phyloP scores from a whole-genome alignment of 2,329 filamentous ascomycete species.

The Xylariomycetidae sp. region DNA sequence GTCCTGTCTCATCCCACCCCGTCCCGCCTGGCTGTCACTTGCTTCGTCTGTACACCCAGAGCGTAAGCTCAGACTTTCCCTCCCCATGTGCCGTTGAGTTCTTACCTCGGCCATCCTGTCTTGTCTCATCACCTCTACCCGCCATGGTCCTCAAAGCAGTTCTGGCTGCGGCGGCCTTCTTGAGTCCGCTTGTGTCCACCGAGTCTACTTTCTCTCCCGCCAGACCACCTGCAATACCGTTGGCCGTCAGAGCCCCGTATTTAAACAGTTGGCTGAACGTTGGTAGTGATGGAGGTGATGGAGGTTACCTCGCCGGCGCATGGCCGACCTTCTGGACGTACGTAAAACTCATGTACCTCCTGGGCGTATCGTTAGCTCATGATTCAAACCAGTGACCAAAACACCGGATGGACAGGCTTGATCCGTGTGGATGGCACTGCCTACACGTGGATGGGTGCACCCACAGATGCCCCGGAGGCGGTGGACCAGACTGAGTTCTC shows the following conservation, averaged over 20 bases:
- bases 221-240: constrained; percentile 62
- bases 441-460: constrained; percentile 65
- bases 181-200: constrained; percentile 21
- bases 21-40: constrained; percentile 1
- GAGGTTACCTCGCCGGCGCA: constrained; percentile 62
- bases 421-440: constrained; percentile 61
- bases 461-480: constrained; percentile 36
- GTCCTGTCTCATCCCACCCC: constrained; percentile 11
- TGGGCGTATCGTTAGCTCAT: background rate
- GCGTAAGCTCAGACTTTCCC: too few relatives aligned
- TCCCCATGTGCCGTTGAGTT: too few relatives aligned
- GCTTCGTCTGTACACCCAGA: constrained; percentile 5
- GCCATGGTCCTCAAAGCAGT: constrained; percentile 22
- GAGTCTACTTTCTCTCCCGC: constrained; percentile 58
- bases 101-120: too few relatives aligned
- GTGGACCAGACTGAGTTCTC: constrained; percentile 60
- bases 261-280: constrained; percentile 65
- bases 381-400: constrained; percentile 39
- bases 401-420: constrained; percentile 63
- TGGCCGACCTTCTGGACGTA: constrained; percentile 69
- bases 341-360: constrained; percentile 24
- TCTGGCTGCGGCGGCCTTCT: constrained; percentile 23
- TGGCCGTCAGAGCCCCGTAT: constrained; percentile 73
- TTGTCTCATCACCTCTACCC: too few relatives aligned
- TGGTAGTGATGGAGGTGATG: constrained; percentile 57